Conservation (phyloP, 1,139 yeast species). For the Candida dubliniensis region DNA sequence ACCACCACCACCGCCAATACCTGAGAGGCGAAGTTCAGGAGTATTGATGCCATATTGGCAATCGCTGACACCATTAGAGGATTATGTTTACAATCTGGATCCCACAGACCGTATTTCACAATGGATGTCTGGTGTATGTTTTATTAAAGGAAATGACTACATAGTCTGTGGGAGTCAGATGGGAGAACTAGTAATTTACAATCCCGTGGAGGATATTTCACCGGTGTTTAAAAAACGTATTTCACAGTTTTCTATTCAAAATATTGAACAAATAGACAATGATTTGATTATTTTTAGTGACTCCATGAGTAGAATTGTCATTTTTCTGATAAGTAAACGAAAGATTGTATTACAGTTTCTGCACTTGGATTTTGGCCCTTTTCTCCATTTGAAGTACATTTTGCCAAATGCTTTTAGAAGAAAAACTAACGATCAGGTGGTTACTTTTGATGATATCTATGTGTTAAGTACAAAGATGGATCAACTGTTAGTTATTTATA, state of each 20-base stretch:
- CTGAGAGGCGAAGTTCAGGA: slow-evolving; percentile 19
- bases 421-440: slow-evolving; percentile 4
- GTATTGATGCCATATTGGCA: slow-evolving; percentile 24
- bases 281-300: slow-evolving; percentile 29
- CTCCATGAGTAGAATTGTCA: slow-evolving; percentile 33
- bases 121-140: slow-evolving; percentile 25
- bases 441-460: slow-evolving; percentile 22
- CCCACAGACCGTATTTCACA: slow-evolving; percentile 22
- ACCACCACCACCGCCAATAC: slow-evolving; percentile 3
- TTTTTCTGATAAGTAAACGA: slow-evolving; percentile 23
- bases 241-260: slow-evolving; percentile 31
- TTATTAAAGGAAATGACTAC: slow-evolving; percentile 13
- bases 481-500: slow-evolving; percentile 24
- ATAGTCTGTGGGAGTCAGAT: slow-evolving; percentile 37
- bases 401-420: slow-evolving; percentile 8
- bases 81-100: slow-evolving; percentile 20
- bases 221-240: slow-evolving; percentile 20
- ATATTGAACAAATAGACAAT: slow-evolving; percentile 20
- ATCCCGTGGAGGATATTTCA: slow-evolving; percentile 17
- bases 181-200: slow-evolving; percentile 29
- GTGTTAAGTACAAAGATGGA: slow-evolving; percentile 26
- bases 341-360: slow-evolving; percentile 22
- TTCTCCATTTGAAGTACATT: slow-evolving; percentile 14
- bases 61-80: slow-evolving; percentile 18
- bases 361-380: slow-evolving; percentile 31